Base-by-base conservation (phyloP, 1,139 yeast genomes). In the Geotrichum candidum region DNA sequence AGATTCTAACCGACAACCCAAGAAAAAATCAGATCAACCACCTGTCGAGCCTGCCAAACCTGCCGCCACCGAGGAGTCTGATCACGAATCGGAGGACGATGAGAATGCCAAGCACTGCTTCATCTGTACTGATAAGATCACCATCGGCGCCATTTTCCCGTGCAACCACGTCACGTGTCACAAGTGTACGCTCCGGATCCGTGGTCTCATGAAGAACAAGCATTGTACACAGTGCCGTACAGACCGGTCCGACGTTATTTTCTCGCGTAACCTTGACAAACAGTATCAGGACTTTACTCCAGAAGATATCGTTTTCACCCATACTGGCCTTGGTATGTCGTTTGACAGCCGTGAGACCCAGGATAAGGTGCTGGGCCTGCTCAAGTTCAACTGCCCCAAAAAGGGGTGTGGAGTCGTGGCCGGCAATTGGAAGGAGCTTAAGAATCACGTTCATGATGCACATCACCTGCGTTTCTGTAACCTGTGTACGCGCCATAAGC, bases 131-230 rank as follows among this genome's bases (percentile, higher is more conserved):
- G 87, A 89, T 57, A 78, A 77, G 53, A 80, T 91, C 53, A 69
- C 68, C 27, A 82, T 81, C 69, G 85, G 85, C 1, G 89, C 96
- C 0, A 73, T 88, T 18, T 83, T 94, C 1, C 89, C 92, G 0
- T 94, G 99, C 75, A 86, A 86, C 68, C 98, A 94, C 72, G 81
- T 80, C 29, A 85, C 92, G 0, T 94, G 99, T 73, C 91, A 90
- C 72, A 76, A 75, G 61, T 94, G 99, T 77, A 80, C 91, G 0
- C 83, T 92, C 68, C 81, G 97, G 67, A 90, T 91, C 70, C 80
- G 97, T 54, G 94, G 91, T 0, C 77, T 92, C 35, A 91, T 88
- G 75, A 82, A 82, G 51, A 90, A 88, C 75, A 81, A 79, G 46
- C 78, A 82, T 23, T 94, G 99, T 77, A 80, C 94, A 60, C 85